Base-by-base conservation (phyloP, 192 early-diverging fungal species). In the Funneliformis geosporum region DNA sequence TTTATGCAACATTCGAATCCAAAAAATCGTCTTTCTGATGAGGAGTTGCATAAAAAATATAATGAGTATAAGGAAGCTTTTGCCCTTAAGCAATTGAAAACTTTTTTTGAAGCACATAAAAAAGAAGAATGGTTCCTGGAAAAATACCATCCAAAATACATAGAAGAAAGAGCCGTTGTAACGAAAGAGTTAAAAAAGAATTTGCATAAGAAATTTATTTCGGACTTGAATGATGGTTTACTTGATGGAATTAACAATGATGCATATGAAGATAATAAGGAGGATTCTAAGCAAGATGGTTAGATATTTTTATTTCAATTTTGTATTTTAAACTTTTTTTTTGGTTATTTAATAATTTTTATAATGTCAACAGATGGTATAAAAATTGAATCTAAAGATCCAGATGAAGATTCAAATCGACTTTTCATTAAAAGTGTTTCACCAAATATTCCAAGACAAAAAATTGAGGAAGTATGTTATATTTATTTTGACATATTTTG, bases 91-190 rank as follows among this genome's bases (percentile, higher is more conserved):
- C 90, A 93, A 60, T 85, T 93, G 76, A 84, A 86, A 43, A 87
- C 87, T 60, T 97, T 96, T 80, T 96, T 94, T 84, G 84, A 87
- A 1, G 83, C 83, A 23, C 93, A 97, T 83, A 94, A 92, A 68
- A 88, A 91, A 1, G 90, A 93, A 33, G 95, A 95, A 76, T 98
- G 97, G 97, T 98, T 98, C 84, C 82, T 88, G 25, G 96, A 97
- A 87, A 93, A 94, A 77, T 98, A 97, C 80, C 94, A 97, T 81
- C 96, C 96, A 8, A 89, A 84, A n/a, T 82, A 87, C 1, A 92
- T 92, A 62, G 80, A 84, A 46, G 73, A 82, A 21, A 87, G 92
- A 33, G 82, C 84, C 42, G 76, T 86, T 39, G 83, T 90, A 73
- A 83, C 93, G 11, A 79, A 84, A 4, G 77, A 80, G 23, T 87